These are phyloP conservation scores for Diaporthe capsici DNA, from an alignment of 2,329 filamentous ascomycete species.

Conservation along the genomic window DNA sequence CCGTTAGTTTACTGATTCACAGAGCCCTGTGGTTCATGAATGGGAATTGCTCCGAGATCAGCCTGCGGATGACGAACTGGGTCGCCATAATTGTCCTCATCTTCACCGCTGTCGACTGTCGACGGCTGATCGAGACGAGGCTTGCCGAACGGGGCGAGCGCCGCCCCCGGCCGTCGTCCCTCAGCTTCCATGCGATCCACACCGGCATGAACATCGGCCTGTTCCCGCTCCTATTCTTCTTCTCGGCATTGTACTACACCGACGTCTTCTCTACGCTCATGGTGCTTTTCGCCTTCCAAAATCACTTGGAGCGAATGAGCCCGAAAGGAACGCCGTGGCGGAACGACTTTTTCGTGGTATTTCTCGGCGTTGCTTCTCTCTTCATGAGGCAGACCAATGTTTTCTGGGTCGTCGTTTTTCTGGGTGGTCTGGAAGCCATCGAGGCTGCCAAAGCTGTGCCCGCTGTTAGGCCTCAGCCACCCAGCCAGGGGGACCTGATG, in stretches of 20 bases:
- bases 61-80: constrained; percentile 65
- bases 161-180: constrained; percentile 30
- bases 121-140: constrained; percentile 64
- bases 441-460: constrained; percentile 63
- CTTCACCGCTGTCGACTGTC: constrained; percentile 64
- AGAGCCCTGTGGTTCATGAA: constrained; percentile 47
- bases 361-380: constrained; percentile 76
- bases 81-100: constrained; percentile 59
- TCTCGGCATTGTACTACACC: constrained; percentile 95
- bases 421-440: constrained; percentile 73
- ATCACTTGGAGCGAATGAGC: constrained; percentile 63
- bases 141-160: constrained; percentile 50
- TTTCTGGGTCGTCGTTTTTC: constrained; percentile 90
- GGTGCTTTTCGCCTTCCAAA: constrained; percentile 78
- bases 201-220: constrained; percentile 84
- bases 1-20: constrained; percentile 59
- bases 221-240: constrained; percentile 95
- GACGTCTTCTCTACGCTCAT: constrained; percentile 86
- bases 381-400: constrained; percentile 95
- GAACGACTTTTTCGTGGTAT: constrained; percentile 61
- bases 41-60: constrained; percentile 55
- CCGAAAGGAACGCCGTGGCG: constrained; percentile 49
- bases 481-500: constrained; percentile 49
- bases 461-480: constrained; percentile 46
- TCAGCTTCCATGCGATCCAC: constrained; percentile 65